A percentile compares a stretch with the other conserved stretches of the same genome.
These are phyloP conservation scores for Zostera marina DNA, from an alignment of 116 monocot species.

Conservation along the genomic window DNA sequence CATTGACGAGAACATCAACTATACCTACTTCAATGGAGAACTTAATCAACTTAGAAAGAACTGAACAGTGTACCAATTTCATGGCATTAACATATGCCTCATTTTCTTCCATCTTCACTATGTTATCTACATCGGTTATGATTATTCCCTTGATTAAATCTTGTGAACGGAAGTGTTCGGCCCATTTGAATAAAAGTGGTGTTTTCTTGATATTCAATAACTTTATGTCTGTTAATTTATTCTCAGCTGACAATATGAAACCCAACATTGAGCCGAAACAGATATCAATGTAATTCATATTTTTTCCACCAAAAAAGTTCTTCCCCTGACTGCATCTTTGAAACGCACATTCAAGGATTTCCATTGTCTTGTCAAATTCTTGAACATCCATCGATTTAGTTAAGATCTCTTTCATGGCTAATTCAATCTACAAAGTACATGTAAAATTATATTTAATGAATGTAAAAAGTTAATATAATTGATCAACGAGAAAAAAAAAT, in stretches of 20 bases:
- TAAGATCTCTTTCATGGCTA: neutral
- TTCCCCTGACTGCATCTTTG: slow-evolving; percentile 10
- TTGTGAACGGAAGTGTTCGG: slow-evolving; percentile 1
- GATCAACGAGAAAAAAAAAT: no score
- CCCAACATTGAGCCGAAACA: slow-evolving; percentile 5
- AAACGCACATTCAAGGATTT: slow-evolving; percentile 13
- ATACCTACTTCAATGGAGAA: slow-evolving; percentile 29
- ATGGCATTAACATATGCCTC: slow-evolving; percentile 10
- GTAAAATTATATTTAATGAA: no score
- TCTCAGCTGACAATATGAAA: slow-evolving; percentile 1
- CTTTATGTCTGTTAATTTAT: neutral
- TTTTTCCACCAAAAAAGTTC: slow-evolving; percentile 9
- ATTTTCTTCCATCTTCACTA: neutral
- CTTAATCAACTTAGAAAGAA: slow-evolving; percentile 16
- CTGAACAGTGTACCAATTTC: slow-evolving; percentile 7
- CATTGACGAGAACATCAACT: slow-evolving; percentile 15
- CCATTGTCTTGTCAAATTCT: neutral
- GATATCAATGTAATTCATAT: slow-evolving; percentile 12
- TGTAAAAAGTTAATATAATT: no score
- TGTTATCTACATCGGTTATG: neutral
- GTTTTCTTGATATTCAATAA: slow-evolving; percentile 9
- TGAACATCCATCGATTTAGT: neutral
- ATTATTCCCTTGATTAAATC: slow-evolving; percentile 7
- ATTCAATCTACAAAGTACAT: no score
- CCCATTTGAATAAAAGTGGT: slow-evolving; percentile 7